Conservation (phyloP, 1,284 basidiomycete species). For the Ceratobasidium sp. region DNA sequence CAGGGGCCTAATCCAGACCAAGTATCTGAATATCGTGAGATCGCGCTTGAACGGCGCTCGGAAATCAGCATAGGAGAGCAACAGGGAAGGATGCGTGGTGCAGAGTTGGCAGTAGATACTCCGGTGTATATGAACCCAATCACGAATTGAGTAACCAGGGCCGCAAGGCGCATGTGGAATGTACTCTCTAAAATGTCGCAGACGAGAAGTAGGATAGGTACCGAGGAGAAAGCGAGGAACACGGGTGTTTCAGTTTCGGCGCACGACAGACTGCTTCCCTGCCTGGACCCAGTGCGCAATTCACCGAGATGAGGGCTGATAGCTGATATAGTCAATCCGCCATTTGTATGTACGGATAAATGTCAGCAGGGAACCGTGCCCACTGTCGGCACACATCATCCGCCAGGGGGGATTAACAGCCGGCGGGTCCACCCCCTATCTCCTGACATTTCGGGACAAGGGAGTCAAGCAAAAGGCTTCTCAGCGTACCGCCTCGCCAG, state of each 20-base stretch:
- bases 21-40: conserved; percentile 15
- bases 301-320: not conserved
- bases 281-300: not conserved
- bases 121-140: not conserved
- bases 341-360: not conserved
- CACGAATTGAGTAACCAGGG: not conserved
- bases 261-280: not conserved
- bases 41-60: conserved; percentile 4
- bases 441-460: not conserved
- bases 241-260: not conserved
- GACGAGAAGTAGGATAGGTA: not conserved
- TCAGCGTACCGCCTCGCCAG: conserved; percentile 10
- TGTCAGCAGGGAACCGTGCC: not conserved
- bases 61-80: conserved; percentile 10
- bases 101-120: conserved; percentile 14
- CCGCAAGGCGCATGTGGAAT: not conserved
- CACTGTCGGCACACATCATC: not conserved
- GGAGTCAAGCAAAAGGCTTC: not conserved
- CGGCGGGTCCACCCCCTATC: conserved; percentile 10
- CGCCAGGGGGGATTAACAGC: not conserved
- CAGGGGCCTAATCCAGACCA: not conserved
- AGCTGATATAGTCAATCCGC: not conserved
- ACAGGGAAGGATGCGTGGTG: not conserved
- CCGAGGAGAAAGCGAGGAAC: conserved; percentile 1
- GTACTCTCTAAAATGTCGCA: not conserved